Base-by-base conservation (phyloP, 2,329 filamentous ascomycete genomes). In the Xylariales sp. region DNA sequence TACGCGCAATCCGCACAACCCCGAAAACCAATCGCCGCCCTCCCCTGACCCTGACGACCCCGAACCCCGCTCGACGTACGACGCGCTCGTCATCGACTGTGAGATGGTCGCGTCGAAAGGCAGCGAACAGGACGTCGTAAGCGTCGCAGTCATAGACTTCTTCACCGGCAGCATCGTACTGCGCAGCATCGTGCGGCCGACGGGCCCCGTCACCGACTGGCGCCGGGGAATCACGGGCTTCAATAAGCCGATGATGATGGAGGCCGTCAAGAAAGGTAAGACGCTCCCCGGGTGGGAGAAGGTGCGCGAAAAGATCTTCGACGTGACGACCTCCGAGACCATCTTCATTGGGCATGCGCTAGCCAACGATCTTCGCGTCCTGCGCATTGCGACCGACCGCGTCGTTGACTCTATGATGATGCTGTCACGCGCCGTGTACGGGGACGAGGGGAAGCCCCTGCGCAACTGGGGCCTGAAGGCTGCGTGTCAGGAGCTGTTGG, bases 331-430 rank as follows among this genome's bases (percentile, higher is more conserved):
- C 52, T 2, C 16, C 50, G 32, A 56, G 12, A 62, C 60, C 32
- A 56, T 62, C 34, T 62, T 62, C 52, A 56, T 62, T 18, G 60
- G 60, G 32, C 60, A 62, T 43, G 60, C 41, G 41, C 52, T 56
- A 34, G 52, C 50, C 52, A 49, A 49, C 52, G 43, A 56, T 18
- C 52, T 56, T 32, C 52, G 53, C 16, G 53, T 63, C 52, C 61
- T 63, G 52, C 61, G 45, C 34, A 63, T 63, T 16, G 61, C 61
- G 32, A 43, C 52, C 61, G 45, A 63, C 45, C 61, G 61, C 28
- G 61, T 50, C 45, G 14, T 63, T 43, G 61, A 63, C 61, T 63
- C 53, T 16, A 49, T 43, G 61, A 2, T 12, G 32, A 43, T 63
- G 32, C 16, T 63, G 45, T 50, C 61, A 45, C 32, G 23, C 53